A percentile compares a stretch with the other conserved stretches of the same genome.
These are phyloP conservation scores for Discostella pseudostelligera DNA, from an alignment of 108 stramenopile species.

Conservation along the genomic window DNA sequence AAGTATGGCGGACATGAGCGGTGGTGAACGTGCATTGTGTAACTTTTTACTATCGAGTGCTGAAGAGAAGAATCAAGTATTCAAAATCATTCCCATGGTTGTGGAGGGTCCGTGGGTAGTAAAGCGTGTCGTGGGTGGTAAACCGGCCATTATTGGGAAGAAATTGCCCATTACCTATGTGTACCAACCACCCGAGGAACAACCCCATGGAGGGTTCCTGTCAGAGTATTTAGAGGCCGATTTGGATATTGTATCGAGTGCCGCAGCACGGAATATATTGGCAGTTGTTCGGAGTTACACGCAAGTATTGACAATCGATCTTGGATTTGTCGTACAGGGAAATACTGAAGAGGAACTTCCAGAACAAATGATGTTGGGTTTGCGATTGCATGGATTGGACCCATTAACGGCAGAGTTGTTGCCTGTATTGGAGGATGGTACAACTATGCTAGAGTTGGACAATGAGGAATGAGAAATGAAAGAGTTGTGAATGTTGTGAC, in stretches of 20 bases:
- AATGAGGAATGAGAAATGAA: slow-evolving; percentile 4
- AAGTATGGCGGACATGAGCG: slow-evolving; percentile 43
- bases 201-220: slow-evolving; percentile 34
- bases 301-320: slow-evolving; percentile 74
- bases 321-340: slow-evolving; percentile 83
- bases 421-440: slow-evolving; percentile 37
- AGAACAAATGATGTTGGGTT: slow-evolving; percentile 81
- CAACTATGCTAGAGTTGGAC: slow-evolving; percentile 14
- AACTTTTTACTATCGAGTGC: slow-evolving; percentile 55
- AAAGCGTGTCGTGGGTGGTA: slow-evolving; percentile 71
- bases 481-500: slow-evolving; percentile 9
- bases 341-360: slow-evolving; percentile 72
- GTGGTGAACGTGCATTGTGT: slow-evolving; percentile 57
- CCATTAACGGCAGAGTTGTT: slow-evolving; percentile 70
- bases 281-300: slow-evolving; percentile 73
- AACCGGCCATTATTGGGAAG: slow-evolving; percentile 81
- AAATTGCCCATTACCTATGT: slow-evolving; percentile 66
- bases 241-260: slow-evolving; percentile 78
- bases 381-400: slow-evolving; percentile 83
- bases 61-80: slow-evolving; percentile 56
- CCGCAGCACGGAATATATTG: slow-evolving; percentile 81
- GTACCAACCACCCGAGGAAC: slow-evolving; percentile 53
- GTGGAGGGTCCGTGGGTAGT: slow-evolving; percentile 89
- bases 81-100: slow-evolving; percentile 77
- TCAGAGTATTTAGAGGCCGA: slow-evolving; percentile 81